Base-by-base conservation (phyloP, 2,329 filamentous ascomycete species). In the Fusarium sp. region DNA sequence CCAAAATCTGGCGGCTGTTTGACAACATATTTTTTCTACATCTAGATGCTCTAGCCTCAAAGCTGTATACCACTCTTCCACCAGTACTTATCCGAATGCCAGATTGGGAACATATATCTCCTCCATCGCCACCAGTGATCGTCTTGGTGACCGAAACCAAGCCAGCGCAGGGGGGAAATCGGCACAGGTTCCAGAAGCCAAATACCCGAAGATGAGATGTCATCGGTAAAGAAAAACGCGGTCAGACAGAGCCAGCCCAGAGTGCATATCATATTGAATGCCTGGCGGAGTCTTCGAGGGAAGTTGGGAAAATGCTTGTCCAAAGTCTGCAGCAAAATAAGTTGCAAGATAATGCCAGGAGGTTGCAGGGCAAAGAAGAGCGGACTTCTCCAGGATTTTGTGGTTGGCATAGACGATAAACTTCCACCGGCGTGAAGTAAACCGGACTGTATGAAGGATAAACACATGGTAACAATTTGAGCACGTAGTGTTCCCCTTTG, bases 121-220 rank as follows among this genome's bases (percentile, higher is more conserved):
- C 87, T 85, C 89, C 92, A 94, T 76, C 93, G 89, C 89, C 90
- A 93, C 86, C 90, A 91, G 2, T 86, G 83, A 77, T 93, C 90
- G 1, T 87, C 89, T 24, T 85, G 81, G 3, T 84, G 83, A 0
- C 92, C 93, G 39, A 92, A 84, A 0, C 93, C 92, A 22, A 95
- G 39, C 5, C 87, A 89, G 32, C 94, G 86, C n/a, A 95, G 79
- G 2, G 88, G 79, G 61, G 94, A 97, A 14, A 96, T 73, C 0
- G 95, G 94, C n/a, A 97, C 83, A 0, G 94, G 94, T 81, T 98
- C 94, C 70, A 90, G 90, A 20, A 97, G 82, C 93, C 93, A 98
- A 1, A 97, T 78, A 0, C 94, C 94, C 2, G 90, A 88, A 17
- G 87, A 86, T 0, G 91, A 88, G 79, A 97, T 91, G 78, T 98